Conservation (phyloP, 2,329 filamentous ascomycete species). For the Aspergillus fumigatiaffinis region DNA sequence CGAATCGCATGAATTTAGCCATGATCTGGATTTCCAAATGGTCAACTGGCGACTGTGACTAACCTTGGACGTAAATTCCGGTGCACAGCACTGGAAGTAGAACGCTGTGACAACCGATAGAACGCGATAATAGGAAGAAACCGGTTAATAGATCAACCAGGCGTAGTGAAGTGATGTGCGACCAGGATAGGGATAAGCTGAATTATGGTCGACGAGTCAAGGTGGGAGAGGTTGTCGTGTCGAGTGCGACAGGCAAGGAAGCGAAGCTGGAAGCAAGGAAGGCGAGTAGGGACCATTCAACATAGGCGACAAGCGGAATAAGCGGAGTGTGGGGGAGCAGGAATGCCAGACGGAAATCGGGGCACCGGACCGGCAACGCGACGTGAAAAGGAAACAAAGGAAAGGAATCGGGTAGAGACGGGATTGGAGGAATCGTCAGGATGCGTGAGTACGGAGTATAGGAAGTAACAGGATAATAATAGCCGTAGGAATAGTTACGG, state of each 20-base stretch:
- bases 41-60: not conserved
- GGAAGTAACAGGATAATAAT: slow-evolving; percentile 16
- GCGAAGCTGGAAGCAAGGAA: not conserved
- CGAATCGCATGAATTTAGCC: not conserved
- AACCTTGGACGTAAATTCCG: not conserved
- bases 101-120: too few species aligned
- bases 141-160: not conserved
- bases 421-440: slow-evolving; percentile 13
- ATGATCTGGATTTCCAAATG: not conserved
- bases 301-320: slow-evolving; percentile 22
- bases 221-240: slow-evolving; percentile 3
- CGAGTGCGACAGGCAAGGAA: not conserved
- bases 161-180: not conserved
- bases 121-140: not conserved
- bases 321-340: slow-evolving; percentile 35
- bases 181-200: not conserved
- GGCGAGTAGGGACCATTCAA: slow-evolving; percentile 8
- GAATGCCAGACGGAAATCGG: slow-evolving; percentile 25
- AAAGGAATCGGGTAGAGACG: slow-evolving; percentile 9
- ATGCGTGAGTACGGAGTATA: not conserved
- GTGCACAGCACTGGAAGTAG: not conserved
- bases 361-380: slow-evolving; percentile 28
- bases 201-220: not conserved
- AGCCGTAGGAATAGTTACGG: too few species aligned
- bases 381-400: slow-evolving; percentile 6